Percentiles rank a stretch among this genome's conserved stretches.
phyloP scores from a whole-genome alignment of 1,284 basidiomycete species.

The Schizopora paradoxa region DNA sequence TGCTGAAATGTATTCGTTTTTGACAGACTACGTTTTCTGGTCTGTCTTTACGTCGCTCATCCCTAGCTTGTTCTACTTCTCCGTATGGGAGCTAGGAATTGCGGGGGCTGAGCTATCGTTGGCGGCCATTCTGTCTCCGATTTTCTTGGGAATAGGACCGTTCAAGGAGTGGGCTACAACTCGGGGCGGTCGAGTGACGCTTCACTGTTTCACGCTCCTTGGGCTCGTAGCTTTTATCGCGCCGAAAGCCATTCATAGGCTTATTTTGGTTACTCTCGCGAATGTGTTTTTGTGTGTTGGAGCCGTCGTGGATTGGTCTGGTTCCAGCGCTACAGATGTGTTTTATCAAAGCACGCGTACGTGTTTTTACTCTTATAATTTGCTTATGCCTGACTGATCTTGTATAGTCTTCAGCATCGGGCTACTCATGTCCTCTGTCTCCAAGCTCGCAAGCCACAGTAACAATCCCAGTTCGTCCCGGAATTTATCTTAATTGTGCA shows the following conservation, averaged over 20 bases:
- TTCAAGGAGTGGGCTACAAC: slow-evolving; percentile 43
- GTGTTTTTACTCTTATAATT: slow-evolving; percentile 23
- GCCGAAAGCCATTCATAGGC: slow-evolving; percentile 48
- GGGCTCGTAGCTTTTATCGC: slow-evolving; percentile 61
- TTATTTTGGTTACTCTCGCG: slow-evolving; percentile 54
- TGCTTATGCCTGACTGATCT: background rate
- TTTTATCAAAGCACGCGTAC: slow-evolving; percentile 55
- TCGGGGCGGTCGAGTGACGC: slow-evolving; percentile 40
- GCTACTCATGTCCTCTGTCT: slow-evolving; percentile 62
- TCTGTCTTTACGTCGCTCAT: slow-evolving; percentile 80
- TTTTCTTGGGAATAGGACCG: slow-evolving; percentile 45
- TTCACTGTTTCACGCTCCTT: slow-evolving; percentile 46
- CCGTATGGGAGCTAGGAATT: slow-evolving; percentile 81
- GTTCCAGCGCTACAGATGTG: slow-evolving; percentile 28
- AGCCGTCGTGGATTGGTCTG: slow-evolving; percentile 52
- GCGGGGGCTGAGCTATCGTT: slow-evolving; percentile 75
- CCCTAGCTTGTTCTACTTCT: slow-evolving; percentile 88
- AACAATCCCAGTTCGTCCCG: slow-evolving; percentile 71
- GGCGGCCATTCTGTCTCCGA: slow-evolving; percentile 62
- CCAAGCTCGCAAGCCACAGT: slow-evolving; percentile 74
- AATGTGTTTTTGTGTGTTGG: slow-evolving; percentile 47
- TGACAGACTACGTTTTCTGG: slow-evolving; percentile 82
- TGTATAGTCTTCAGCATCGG: slow-evolving; percentile 59
- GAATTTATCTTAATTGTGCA: background rate
- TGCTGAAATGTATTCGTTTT: slow-evolving; percentile 7